Evolutionary conservation across 495 filamentous ascomycete genomes (phyloP).

Genomic region (Neurospora sp.): DNA sequence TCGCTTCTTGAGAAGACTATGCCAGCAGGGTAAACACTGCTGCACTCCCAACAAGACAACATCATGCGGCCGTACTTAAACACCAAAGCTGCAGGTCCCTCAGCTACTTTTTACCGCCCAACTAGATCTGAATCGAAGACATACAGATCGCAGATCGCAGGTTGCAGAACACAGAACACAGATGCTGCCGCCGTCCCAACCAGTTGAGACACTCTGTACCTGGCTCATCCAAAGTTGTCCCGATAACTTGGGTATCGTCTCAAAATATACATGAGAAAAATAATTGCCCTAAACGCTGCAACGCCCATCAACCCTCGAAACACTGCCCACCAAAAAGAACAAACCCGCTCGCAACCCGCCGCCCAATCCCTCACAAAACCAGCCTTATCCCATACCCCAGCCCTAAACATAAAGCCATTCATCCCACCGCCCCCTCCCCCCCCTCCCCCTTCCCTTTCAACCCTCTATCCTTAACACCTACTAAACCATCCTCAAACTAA

Average conservation of each 20-base stretch:
- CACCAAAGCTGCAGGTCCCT: background rate
- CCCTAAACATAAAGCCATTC: too few species aligned
- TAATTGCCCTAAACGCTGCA: background rate
- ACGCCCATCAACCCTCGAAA: background rate
- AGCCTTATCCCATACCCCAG: background rate
- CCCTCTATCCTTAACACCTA: too few species aligned
- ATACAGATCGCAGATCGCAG: background rate
- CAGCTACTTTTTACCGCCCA: background rate
- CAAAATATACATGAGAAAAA: background rate
- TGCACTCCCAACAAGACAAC: background rate
- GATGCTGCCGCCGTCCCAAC: background rate
- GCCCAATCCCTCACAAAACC: background rate
- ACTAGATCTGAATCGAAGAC: background rate
- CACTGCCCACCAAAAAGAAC: background rate
- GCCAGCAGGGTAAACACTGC: background rate
- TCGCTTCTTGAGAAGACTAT: background rate
- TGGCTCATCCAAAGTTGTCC: background rate
- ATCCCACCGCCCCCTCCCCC: too few species aligned
- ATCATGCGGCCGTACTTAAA: background rate
- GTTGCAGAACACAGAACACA: background rate
- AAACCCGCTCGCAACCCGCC: background rate
- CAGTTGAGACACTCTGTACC: background rate
- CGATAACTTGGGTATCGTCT: too few species aligned
- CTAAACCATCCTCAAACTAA: constrained; percentile 62
- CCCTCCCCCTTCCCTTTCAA: too few species aligned